Evolutionary conservation across 1,284 basidiomycete genomes (phyloP).

Genomic region (Stygiomarasmius scandens): DNA sequence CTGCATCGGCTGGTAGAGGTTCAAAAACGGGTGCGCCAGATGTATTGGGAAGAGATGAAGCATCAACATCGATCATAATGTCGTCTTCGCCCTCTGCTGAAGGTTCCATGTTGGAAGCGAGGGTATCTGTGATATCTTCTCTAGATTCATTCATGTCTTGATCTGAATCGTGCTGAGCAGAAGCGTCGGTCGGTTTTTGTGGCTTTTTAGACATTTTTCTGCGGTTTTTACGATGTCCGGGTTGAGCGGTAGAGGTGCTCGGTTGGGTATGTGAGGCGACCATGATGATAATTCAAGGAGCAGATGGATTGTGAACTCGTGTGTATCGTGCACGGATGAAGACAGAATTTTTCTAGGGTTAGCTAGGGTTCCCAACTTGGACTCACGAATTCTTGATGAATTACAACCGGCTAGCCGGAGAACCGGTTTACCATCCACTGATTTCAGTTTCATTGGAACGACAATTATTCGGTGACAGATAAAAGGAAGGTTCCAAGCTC

Average conservation of each 20-base stretch:
- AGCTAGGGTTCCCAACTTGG: too few species aligned
- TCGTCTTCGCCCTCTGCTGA: constrained; percentile 52
- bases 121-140: constrained; percentile 15
- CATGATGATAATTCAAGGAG: constrained; percentile 37
- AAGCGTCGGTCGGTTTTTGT: constrained; percentile 17
- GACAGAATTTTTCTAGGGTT: too few species aligned
- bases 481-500: too few species aligned
- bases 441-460: too few species aligned
- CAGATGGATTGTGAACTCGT: background rate
- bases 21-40: constrained; percentile 65
- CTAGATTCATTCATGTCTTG: constrained; percentile 38
- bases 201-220: constrained; percentile 56
- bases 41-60: constrained; percentile 40
- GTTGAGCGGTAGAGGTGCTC: constrained; percentile 29
- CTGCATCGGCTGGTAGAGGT: constrained; percentile 61
- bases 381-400: too few species aligned
- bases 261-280: constrained; percentile 53
- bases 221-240: constrained; percentile 53
- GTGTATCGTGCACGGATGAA: background rate
- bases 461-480: too few species aligned
- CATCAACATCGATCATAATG: constrained; percentile 62
- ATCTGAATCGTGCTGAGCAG: constrained; percentile 27
- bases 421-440: too few species aligned
- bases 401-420: too few species aligned
- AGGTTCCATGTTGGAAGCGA: constrained; percentile 14